Conservation (phyloP, 257 asterid species). For the Solanum boliviense region DNA sequence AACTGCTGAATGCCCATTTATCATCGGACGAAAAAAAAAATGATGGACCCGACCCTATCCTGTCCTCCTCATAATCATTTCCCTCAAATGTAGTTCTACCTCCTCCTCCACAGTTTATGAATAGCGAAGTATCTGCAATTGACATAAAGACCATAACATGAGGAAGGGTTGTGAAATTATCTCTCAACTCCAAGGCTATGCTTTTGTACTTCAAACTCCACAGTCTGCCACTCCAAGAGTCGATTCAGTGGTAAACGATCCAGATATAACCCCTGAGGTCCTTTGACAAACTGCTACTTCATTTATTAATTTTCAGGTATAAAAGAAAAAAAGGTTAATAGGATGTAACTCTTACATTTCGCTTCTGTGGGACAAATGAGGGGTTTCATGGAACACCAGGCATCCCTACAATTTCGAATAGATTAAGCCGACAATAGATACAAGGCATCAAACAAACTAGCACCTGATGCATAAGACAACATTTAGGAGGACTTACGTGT, state of each 20-base stretch:
- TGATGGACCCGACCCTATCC: slow-evolving; percentile 28
- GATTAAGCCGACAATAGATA: background rate
- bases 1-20: slow-evolving; percentile 78
- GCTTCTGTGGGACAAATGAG: slow-evolving; percentile 49
- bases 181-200: background rate
- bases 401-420: slow-evolving; percentile 12
- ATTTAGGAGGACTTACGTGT: slow-evolving; percentile 34
- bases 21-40: slow-evolving; percentile 24
- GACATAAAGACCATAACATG: background rate
- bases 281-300: background rate
- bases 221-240: background rate
- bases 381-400: slow-evolving; percentile 67
- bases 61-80: slow-evolving; percentile 50
- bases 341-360: slow-evolving; percentile 23
- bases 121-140: slow-evolving; percentile 47
- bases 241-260: background rate
- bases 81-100: slow-evolving; percentile 22
- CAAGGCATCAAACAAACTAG: background rate
- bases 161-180: background rate
- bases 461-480: background rate
- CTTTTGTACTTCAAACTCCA: background rate
- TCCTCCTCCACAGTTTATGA: slow-evolving; percentile 69
- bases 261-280: background rate
- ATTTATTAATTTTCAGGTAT: background rate
- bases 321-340: background rate